Base-by-base conservation (phyloP, 169 alveolate species). In the Sarcocystis neurona region DNA sequence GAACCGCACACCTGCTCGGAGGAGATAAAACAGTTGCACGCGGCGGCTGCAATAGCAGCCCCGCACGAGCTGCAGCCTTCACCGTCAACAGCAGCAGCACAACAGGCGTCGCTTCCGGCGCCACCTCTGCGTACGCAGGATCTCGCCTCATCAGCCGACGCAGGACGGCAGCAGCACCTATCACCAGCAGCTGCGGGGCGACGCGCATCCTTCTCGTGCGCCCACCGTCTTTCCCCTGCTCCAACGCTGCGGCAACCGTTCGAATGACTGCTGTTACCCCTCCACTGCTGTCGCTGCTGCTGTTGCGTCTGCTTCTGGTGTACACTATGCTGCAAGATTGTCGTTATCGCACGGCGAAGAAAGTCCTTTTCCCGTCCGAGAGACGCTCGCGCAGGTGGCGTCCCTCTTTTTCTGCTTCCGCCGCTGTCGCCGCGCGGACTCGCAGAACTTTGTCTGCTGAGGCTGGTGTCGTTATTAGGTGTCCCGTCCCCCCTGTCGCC, bases 1-100 rank as follows among this genome's bases (percentile, higher is more conserved):
- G 60, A 34, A 27, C 88, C 85, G 12, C 85, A 27, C 27, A 43
- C n/a, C 32, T 18, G 41, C 34, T 70, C 84, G 3, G 90, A 63
- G n/a, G n/a, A n/a, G n/a, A n/a, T n/a, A n/a, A n/a, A n/a, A n/a
- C n/a, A n/a, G n/a, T n/a, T n/a, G n/a, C n/a, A n/a, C 5, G 50
- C 41, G 6, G 50, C 47, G 6, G 50, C 50, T n/a, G 43, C 63
- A 8, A 27, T 41, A 20, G 60, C 56, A 2, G 63, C 63, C 15
- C 34, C 34, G 3, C 30, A 18, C 27, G 5, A 41, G 41, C 84
- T 8, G 34, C 63, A 8, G 84, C 10, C 12, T 8, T 2, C 23
- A 41, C 34, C 56, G 37, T 18, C 60, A 41, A 41, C 34, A 47
- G n/a, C 84, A 23, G 4, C 84, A 20, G 32, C 84, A 10, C 41